Evolutionary conservation across 2,329 filamentous ascomycete genomes (phyloP).

Genomic region (Cytospora piceae): DNA sequence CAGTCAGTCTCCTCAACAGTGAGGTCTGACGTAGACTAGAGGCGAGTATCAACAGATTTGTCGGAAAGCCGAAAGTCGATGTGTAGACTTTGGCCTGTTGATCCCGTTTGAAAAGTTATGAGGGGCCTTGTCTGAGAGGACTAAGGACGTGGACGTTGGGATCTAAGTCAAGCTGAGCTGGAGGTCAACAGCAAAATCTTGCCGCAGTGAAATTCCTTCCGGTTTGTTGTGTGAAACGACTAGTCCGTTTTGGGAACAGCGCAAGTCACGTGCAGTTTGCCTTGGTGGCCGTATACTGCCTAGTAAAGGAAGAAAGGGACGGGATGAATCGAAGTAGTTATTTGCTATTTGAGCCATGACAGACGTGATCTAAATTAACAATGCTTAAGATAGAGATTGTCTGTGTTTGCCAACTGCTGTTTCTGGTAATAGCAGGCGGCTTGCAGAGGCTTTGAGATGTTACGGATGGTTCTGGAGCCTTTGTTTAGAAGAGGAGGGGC

Average conservation of each 20-base stretch:
- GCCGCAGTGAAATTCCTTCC: slow-evolving; percentile 16
- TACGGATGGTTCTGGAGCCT: slow-evolving; percentile 2
- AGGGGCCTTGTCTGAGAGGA: slow-evolving; percentile 15
- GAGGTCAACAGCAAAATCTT: slow-evolving; percentile 16
- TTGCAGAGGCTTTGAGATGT: not conserved
- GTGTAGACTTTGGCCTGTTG: slow-evolving; percentile 24
- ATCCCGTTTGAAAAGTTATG: slow-evolving; percentile 17
- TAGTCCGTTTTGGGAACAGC: slow-evolving; percentile 11
- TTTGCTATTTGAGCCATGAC: not conserved
- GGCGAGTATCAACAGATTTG: slow-evolving; percentile 22
- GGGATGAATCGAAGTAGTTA: too few species aligned
- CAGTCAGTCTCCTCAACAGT: slow-evolving; percentile 24
- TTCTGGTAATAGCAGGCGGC: not conserved
- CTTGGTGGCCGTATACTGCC: not conserved
- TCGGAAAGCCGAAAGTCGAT: slow-evolving; percentile 18
- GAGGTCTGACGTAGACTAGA: slow-evolving; percentile 4
- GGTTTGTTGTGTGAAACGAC: slow-evolving; percentile 20
- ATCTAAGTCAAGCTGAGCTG: slow-evolving; percentile 1
- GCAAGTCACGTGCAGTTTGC: slow-evolving; percentile 15
- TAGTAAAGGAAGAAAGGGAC: not conserved
- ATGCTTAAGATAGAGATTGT: not conserved
- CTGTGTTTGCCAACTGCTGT: not conserved
- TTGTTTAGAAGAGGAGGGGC: slow-evolving; percentile 8
- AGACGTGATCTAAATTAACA: not conserved
- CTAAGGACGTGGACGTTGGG: slow-evolving; percentile 1